A percentile compares a stretch with the other conserved stretches of the same genome.
Evolutionary conservation across 768 basidiomycete genomes (phyloP).

Genomic region (Rhodosporidiobolus sp.): DNA sequence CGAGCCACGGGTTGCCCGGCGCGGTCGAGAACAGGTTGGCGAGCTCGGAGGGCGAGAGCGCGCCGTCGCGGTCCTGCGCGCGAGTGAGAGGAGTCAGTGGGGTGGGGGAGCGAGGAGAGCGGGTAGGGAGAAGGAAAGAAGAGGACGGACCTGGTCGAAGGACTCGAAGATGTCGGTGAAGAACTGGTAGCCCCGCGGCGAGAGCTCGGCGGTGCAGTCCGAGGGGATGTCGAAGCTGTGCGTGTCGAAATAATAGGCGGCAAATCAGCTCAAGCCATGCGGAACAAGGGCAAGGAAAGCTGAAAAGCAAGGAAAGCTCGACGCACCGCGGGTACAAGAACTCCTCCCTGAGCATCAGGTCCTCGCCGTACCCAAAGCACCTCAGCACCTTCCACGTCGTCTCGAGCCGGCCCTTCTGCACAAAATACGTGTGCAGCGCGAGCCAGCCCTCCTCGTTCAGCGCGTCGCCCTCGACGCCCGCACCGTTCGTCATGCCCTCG

Average conservation of each 20-base stretch:
- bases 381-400: conserved; percentile 97
- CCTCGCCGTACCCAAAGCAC: conserved; percentile 94
- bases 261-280: not conserved
- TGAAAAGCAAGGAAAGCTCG: not conserved
- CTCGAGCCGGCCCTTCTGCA: conserved; percentile 88
- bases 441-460: conserved; percentile 90
- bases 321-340: conserved; percentile 85
- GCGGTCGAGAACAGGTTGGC: conserved; percentile 88
- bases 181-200: conserved; percentile 91
- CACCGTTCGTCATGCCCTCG: conserved; percentile 37
- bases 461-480: conserved; percentile 53
- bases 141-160: conserved; percentile 71
- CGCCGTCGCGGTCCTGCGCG: conserved; percentile 91
- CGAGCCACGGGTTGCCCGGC: conserved; percentile 93
- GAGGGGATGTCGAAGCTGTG: conserved; percentile 83
- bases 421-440: conserved; percentile 92
- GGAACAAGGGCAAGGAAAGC: not conserved
- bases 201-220: conserved; percentile 93
- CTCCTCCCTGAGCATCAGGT: conserved; percentile 78
- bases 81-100: not conserved
- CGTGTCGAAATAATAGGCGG: not conserved
- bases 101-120: not conserved
- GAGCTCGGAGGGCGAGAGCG: conserved; percentile 75
- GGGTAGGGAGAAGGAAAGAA: not conserved
- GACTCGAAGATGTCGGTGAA: conserved; percentile 94